Evolutionary conservation across 805 yeast genomes (phyloP), one percentile per base, ranked within the genome.

Genomic region (Pichia exigua): DNA sequence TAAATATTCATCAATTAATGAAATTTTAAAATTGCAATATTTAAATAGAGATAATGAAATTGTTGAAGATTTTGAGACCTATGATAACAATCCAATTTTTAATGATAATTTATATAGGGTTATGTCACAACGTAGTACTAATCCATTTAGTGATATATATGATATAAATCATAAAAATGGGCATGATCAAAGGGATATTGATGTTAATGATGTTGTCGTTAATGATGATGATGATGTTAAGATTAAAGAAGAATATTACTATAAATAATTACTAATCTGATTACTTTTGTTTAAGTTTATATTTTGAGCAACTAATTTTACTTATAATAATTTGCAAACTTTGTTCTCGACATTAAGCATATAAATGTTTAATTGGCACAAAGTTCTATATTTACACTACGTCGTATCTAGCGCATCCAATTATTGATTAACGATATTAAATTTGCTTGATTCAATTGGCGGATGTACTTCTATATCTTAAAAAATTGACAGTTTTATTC

Each of bases 71-170:
- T 13, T 45, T 6, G 54, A 40, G 8, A 3, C 27, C 18, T 18
- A 47, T 20, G 44, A 49, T 17, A 20, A 41, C 12, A 42, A 48
- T n/a, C 45, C 51, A 11, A 30, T 44, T 8, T 50, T 52, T 13
- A 32, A 28, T 42, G 43, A 45, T 18, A 42, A 48, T 20, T 45
- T 64, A 20, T 63, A 61, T 48, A 53, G 65, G 20, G 55, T 59
- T 2, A 61, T 62, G 20, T 64, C 68, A 4, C 49, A 51, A 41
- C 49, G 61, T 21, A 65, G 66, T 58, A 42, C 57, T 22, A 65
- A 65, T 48, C 69, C 68, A 18, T 64, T 65, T 45, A 54, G 45
- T 32, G 65, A 63, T 49, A 53, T 38, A n/a, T 53, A 55, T 26
- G 47, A 28, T 7, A 28, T 28, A 15, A 18, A 42, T 26, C 27